Conservation (phyloP, 257 asterid species). For the Thymus mandschuricus region DNA sequence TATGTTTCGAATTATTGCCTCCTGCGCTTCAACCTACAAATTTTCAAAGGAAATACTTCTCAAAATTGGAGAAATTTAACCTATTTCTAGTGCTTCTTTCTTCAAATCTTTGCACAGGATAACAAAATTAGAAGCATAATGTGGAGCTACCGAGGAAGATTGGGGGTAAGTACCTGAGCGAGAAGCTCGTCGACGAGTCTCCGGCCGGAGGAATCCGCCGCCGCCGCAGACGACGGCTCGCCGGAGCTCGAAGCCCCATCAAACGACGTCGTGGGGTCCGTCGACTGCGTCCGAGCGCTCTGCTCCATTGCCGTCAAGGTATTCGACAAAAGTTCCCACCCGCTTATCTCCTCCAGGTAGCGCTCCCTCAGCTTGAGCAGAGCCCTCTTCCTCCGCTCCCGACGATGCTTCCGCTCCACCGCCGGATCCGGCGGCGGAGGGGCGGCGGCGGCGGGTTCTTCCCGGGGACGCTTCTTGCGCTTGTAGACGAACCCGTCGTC, state of each 20-base stretch:
- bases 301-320: constrained; percentile 51
- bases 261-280: constrained; percentile 39
- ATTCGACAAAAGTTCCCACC: constrained; percentile 82
- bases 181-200: constrained; percentile 60
- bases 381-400: constrained; percentile 54
- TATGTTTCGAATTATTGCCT: constrained; percentile 46
- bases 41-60: constrained; percentile 18
- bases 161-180: constrained; percentile 48
- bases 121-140: constrained; percentile 10
- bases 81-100: neutral
- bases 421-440: constrained; percentile 62
- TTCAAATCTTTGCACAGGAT: neutral
- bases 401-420: constrained; percentile 51
- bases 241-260: constrained; percentile 37
- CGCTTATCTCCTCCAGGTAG: constrained; percentile 56
- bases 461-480: constrained; percentile 58
- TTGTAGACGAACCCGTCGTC: constrained; percentile 71
- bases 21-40: constrained; percentile 69
- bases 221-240: constrained; percentile 31
- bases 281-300: constrained; percentile 32
- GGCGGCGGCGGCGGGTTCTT: constrained; percentile 47
- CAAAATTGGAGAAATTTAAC: neutral
- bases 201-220: constrained; percentile 38
- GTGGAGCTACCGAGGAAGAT: constrained; percentile 24
- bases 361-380: constrained; percentile 59